Base-by-base conservation (phyloP, 805 yeast species). In the Yamadazyma laniorum region DNA sequence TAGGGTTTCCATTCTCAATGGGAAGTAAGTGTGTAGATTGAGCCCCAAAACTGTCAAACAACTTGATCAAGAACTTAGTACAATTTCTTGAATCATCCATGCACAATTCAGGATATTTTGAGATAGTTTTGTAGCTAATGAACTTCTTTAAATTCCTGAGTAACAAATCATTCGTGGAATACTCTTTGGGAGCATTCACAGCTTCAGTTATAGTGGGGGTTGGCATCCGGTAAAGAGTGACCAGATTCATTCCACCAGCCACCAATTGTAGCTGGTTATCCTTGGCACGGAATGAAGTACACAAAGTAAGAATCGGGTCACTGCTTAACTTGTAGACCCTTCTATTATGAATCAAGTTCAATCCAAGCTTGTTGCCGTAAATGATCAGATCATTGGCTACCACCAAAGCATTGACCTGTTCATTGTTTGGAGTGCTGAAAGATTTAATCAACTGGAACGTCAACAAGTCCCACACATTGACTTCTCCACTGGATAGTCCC, bases 401-500 rank as follows among this genome's bases (percentile, higher is more conserved):
- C 3, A 31, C 31, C 18, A 46, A 22, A 19, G 37, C 30, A 21
- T 40, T 46, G 8, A 46, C 40, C 36, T 37, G 44, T 25, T 41
- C 40, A 5, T 36, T 27, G 14, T 39, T 32, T 25, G 35, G 43
- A 35, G 32, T 33, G 25, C 23, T 44, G 34, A 35, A 62, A 0
- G 76, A 65, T 25, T 77, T 59, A 25, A 76, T 71, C 43, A 81
- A 62, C 56, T 91, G 98, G 37, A 74, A 72, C 0, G 98, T 89
- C 33, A 83, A 80, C 33, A 91, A 64, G 51, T 93, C 98, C 88
- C 96, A 85, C 5, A 87, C 79, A 40, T 82, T 79, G n/a, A 91
- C 72, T 18, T 70, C 67, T 7, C 96, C 93, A 40, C 78, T 77
- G 8, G 81, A 74, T 19, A 88, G 61, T 0, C 98, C 98, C 53